phyloP scores from a whole-genome alignment of 805 yeast genomes.

The Metschnikowia vanudenii region DNA sequence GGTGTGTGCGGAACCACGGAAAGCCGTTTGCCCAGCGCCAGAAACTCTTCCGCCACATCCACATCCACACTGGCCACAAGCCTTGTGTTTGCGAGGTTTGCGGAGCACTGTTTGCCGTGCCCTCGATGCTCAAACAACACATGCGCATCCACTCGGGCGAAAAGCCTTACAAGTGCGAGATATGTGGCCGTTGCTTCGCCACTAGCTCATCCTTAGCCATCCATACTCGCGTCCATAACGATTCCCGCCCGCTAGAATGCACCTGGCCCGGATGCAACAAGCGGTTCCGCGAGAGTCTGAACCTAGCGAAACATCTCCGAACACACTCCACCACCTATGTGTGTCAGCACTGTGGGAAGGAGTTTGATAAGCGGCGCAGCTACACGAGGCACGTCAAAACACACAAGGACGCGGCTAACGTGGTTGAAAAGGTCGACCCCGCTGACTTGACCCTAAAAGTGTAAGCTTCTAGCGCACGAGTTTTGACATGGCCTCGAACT shows the following conservation, averaged over 20 bases:
- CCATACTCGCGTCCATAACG: slow-evolving; percentile 84
- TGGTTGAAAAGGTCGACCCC: too few relatives aligned
- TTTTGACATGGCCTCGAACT: too few relatives aligned
- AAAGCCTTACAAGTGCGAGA: slow-evolving; percentile 72
- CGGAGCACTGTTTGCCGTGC: slow-evolving; percentile 70
- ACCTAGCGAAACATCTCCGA: slow-evolving; percentile 82
- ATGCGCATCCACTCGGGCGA: slow-evolving; percentile 85
- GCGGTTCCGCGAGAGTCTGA: slow-evolving; percentile 84
- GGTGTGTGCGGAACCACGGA: slow-evolving; percentile 61
- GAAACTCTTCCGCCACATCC: slow-evolving; percentile 80
- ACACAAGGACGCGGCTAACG: not conserved
- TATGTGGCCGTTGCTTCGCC: slow-evolving; percentile 77
- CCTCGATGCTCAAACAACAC: slow-evolving; percentile 77
- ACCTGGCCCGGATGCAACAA: slow-evolving; percentile 79
- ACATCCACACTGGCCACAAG: slow-evolving; percentile 80
- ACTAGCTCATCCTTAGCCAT: slow-evolving; percentile 80
- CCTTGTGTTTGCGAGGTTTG: slow-evolving; percentile 77
- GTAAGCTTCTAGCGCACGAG: too few relatives aligned
- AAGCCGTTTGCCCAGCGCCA: slow-evolving; percentile 77
- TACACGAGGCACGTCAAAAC: slow-evolving; percentile 35
- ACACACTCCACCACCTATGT: slow-evolving; percentile 59
- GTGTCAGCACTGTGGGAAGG: slow-evolving; percentile 52
- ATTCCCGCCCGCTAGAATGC: slow-evolving; percentile 83
- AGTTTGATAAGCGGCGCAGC: slow-evolving; percentile 47
- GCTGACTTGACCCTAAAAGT: too few relatives aligned